Evolutionary conservation across 768 basidiomycete species (phyloP).

Genomic region (Mycena albidolilacea): DNA sequence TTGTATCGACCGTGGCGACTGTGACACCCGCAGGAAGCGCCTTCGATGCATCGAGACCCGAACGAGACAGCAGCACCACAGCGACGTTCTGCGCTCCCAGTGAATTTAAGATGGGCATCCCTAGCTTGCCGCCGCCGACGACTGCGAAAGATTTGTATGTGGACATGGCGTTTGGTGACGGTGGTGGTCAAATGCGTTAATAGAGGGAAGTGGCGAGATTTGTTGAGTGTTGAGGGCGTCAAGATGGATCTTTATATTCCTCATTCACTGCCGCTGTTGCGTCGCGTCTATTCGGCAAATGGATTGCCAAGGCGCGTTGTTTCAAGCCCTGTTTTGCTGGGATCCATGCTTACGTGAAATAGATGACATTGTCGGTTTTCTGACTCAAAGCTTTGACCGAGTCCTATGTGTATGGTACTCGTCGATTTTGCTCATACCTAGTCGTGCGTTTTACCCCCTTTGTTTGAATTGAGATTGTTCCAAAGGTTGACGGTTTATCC

Average conservation of each 20-base stretch:
- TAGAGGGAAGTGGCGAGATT: not conserved
- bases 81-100: not conserved
- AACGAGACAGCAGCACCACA: slow-evolving; percentile 9
- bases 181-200: not conserved
- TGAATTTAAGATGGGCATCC: slow-evolving; percentile 2
- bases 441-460: not conserved
- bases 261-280: too few species aligned
- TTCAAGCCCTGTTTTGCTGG: too few species aligned
- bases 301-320: too few species aligned
- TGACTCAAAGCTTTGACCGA: too few species aligned
- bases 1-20: slow-evolving; percentile 15
- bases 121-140: not conserved
- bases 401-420: too few species aligned
- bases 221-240: not conserved
- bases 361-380: too few species aligned
- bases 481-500: too few species aligned
- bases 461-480: too few species aligned
- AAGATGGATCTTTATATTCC: not conserved
- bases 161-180: not conserved
- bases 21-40: not conserved
- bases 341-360: too few species aligned
- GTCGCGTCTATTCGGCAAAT: too few species aligned
- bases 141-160: slow-evolving; percentile 9
- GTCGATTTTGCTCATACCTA: not conserved
- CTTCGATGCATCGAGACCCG: not conserved